Evolutionary conservation across 1,139 yeast genomes (phyloP).

Genomic region (Arxiozyma bovina): DNA sequence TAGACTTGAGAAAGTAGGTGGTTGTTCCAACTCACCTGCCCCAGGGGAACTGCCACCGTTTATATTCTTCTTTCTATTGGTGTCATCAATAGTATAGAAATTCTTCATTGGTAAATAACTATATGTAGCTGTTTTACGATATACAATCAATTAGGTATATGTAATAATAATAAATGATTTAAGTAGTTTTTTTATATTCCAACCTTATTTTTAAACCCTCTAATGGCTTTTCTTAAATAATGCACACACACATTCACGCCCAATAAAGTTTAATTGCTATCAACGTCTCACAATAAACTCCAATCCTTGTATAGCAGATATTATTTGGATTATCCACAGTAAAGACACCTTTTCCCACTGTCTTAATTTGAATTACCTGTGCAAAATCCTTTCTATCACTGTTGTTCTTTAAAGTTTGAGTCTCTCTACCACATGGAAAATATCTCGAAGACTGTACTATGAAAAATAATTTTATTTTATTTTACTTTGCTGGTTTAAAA

Average conservation of each 20-base stretch:
- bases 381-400: too few species aligned
- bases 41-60: neutral
- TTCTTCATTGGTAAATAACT: constrained; percentile 2
- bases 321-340: too few species aligned
- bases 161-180: neutral
- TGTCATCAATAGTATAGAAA: constrained; percentile 7
- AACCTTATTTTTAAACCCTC: neutral
- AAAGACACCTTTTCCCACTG: neutral
- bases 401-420: neutral
- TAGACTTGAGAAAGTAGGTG: constrained; percentile 1
- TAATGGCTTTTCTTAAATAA: too few species aligned
- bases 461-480: neutral
- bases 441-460: neutral
- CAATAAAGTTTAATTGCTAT: neutral
- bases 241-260: neutral
- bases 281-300: neutral
- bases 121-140: neutral
- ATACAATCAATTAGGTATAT: neutral
- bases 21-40: neutral
- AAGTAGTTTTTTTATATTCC: neutral
- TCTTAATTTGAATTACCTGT: too few species aligned
- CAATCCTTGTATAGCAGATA: neutral
- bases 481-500: neutral
- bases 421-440: neutral
- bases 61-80: neutral